Conservation (phyloP, 352 stramenopile species). For the Aphanomyces invadans region DNA sequence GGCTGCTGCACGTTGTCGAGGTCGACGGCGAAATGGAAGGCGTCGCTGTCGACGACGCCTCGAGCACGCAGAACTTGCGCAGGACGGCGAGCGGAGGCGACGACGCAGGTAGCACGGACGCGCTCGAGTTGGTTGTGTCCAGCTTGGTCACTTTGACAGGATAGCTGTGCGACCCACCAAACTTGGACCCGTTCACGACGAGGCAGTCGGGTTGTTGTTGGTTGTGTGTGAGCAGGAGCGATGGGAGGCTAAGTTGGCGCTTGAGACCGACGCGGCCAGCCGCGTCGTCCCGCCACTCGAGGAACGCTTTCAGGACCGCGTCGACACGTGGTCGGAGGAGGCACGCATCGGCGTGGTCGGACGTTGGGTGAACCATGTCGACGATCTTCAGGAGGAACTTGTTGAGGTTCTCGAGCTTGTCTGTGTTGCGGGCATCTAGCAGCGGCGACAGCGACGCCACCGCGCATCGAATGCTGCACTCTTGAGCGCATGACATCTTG, state of each 20-base stretch:
- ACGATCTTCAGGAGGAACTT: slow-evolving; percentile 20
- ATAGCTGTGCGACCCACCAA: neutral
- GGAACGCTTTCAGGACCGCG: slow-evolving; percentile 14
- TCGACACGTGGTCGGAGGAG: slow-evolving; percentile 9
- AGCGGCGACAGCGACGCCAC: slow-evolving; percentile 3
- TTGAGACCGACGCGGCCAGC: slow-evolving; percentile 2
- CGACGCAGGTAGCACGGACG: neutral
- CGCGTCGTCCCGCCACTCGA: slow-evolving; percentile 19
- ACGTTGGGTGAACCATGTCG: neutral
- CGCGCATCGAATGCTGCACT: slow-evolving; percentile 10
- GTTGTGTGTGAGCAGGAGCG: neutral
- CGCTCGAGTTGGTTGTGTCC: neutral
- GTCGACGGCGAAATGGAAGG: neutral
- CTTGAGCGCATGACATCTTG: neutral
- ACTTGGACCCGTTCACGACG: neutral
- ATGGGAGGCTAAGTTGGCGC: neutral
- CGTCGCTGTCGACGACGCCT: neutral
- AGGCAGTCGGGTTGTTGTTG: neutral
- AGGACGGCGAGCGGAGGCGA: neutral
- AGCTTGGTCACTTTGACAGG: slow-evolving; percentile 2
- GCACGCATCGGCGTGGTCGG: neutral
- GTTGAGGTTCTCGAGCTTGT: slow-evolving; percentile 18
- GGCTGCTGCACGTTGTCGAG: neutral
- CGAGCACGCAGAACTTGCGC: neutral
- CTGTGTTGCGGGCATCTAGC: neutral